Percentiles rank a stretch among this genome's conserved stretches.
phyloP scores from a whole-genome alignment of 495 filamentous ascomycete genomes.

The Daldinia grandis region DNA sequence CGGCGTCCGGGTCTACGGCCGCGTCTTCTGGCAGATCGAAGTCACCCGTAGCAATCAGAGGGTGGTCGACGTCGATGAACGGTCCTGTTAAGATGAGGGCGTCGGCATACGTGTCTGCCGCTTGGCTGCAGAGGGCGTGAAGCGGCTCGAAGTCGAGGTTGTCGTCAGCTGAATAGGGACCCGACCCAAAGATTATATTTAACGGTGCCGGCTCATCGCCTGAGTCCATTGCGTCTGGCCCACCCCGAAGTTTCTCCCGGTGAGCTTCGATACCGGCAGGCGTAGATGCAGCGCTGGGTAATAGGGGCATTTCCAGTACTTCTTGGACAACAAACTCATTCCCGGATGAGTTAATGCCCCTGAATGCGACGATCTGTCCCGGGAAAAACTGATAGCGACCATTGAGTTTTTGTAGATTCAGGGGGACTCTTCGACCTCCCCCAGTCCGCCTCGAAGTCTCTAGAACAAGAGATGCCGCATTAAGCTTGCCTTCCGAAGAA shows the following conservation, averaged over 20 bases:
- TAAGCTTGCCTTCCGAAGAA: constrained; percentile 81
- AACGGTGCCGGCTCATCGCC: constrained; percentile 68
- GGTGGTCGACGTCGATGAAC: constrained; percentile 91
- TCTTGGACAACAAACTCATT: constrained; percentile 83
- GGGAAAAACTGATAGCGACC: constrained; percentile 85
- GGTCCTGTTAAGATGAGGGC: constrained; percentile 84
- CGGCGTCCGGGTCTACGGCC: constrained; percentile 73
- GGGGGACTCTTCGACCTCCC: constrained; percentile 78
- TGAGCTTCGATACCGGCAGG: constrained; percentile 66
- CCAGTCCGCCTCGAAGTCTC: constrained; percentile 89
- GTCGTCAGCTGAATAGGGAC: constrained; percentile 91
- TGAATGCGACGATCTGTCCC: constrained; percentile 88
- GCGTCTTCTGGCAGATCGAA: constrained; percentile 84
- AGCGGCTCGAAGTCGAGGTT: constrained; percentile 90
- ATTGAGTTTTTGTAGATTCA: constrained; percentile 74
- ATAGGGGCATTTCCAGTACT: constrained; percentile 74
- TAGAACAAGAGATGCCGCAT: constrained; percentile 80
- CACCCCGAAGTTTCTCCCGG: constrained; percentile 69
- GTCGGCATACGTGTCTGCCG: constrained; percentile 77
- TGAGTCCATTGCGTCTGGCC: constrained; percentile 65
- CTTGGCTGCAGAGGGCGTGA: constrained; percentile 78
- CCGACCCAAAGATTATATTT: constrained; percentile 78
- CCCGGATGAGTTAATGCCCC: constrained; percentile 86
- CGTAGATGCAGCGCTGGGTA: constrained; percentile 72
- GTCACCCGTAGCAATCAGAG: constrained; percentile 85